These are phyloP conservation scores for Zygosaccharomyces sapae DNA, from an alignment of 1,139 yeast genomes.

Conservation along the genomic window DNA sequence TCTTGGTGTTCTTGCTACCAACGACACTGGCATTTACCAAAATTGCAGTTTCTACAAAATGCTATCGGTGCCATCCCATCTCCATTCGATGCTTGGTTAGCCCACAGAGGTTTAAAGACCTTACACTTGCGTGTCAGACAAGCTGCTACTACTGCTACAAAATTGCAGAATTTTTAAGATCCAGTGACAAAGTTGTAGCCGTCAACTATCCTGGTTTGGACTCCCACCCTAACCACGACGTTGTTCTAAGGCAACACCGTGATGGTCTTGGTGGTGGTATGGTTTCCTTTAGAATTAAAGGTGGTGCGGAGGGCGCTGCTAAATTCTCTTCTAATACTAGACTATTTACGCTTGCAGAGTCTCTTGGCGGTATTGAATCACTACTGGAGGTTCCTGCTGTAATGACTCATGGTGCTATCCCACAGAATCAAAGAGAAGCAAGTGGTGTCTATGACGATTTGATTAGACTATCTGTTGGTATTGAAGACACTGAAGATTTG, in stretches of 20 bases:
- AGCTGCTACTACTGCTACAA: conserved; percentile 62
- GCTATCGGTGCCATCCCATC: conserved; percentile 89
- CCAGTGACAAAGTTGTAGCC: conserved; percentile 49
- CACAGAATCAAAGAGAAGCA: conserved; percentile 71
- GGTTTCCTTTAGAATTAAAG: conserved; percentile 81
- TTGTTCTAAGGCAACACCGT: conserved; percentile 73
- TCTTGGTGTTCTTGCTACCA: conserved; percentile 77
- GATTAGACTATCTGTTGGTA: conserved; percentile 80
- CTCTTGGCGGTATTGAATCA: conserved; percentile 87
- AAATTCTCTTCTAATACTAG: conserved; percentile 69
- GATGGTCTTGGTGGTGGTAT: conserved; percentile 88
- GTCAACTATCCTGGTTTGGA: conserved; percentile 83
- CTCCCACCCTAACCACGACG: conserved; percentile 58
- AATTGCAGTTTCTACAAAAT: conserved; percentile 73
- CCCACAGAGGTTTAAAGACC: conserved; percentile 88
- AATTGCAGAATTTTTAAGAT: conserved; percentile 63
- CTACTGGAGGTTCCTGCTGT: conserved; percentile 85
- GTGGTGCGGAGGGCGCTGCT: conserved; percentile 75
- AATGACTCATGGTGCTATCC: conserved; percentile 93
- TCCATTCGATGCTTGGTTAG: conserved; percentile 88
- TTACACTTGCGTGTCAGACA: conserved; percentile 75
- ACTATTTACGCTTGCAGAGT: conserved; percentile 81
- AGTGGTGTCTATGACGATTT: conserved; percentile 81
- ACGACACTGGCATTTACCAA: conserved; percentile 56
- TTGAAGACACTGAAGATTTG: conserved; percentile 78